Evolutionary conservation across 176 grass and related monocot genomes (phyloP).

Genomic region (Puccinellia tenuiflora): DNA sequence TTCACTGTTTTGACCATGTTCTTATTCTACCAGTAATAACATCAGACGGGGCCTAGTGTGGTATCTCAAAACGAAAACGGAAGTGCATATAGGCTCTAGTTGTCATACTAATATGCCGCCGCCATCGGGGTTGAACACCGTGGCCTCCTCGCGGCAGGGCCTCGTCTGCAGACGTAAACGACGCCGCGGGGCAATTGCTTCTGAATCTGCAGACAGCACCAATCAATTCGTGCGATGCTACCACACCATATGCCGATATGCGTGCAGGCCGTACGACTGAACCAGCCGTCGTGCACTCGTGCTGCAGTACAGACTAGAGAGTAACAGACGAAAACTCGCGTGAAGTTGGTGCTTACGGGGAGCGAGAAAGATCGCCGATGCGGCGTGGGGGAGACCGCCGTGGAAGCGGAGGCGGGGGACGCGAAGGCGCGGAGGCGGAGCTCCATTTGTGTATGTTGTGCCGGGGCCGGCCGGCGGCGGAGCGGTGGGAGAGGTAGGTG

Average conservation of each 20-base stretch:
- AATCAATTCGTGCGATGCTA: not conserved
- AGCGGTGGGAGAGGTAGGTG: not conserved
- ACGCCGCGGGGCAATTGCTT: not conserved
- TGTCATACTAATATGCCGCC: conserved; percentile 24
- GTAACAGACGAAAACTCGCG: not conserved
- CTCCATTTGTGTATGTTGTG: conserved; percentile 20
- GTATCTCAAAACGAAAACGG: not conserved
- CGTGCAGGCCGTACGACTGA: not conserved
- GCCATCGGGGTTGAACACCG: conserved; percentile 4
- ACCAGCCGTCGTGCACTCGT: not conserved
- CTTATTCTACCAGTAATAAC: not conserved
- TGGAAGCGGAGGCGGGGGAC: not conserved
- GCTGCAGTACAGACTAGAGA: not conserved
- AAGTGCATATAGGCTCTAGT: not conserved
- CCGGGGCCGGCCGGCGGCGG: not conserved
- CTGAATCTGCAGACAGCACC: conserved; percentile 24
- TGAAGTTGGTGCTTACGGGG: not conserved
- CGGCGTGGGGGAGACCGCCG: not conserved
- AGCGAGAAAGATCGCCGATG: not conserved
- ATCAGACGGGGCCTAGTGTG: not conserved
- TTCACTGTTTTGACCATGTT: not conserved
- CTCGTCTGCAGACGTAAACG: not conserved
- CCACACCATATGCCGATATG: too few species aligned
- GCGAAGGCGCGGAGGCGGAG: not conserved
- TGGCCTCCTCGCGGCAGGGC: not conserved